Percentiles rank a stretch among this genome's conserved stretches.
phyloP scores from a whole-genome alignment of 345 rosid species.

The Salix koriyanagi region DNA sequence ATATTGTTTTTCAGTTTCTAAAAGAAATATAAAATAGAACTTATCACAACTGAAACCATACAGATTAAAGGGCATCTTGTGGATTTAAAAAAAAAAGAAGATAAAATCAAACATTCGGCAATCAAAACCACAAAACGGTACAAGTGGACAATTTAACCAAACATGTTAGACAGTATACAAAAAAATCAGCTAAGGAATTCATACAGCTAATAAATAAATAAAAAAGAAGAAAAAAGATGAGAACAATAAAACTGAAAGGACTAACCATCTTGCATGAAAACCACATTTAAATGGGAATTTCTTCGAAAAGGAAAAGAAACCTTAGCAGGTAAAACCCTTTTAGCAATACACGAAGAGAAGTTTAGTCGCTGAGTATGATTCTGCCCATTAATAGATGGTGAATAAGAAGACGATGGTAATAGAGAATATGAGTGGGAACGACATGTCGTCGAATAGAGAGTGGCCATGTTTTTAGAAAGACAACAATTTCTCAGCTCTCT shows the following conservation, averaged over 20 bases:
- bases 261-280: constrained; percentile 41
- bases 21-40: background rate
- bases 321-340: constrained; percentile 33
- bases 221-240: constrained; percentile 4
- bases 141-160: background rate
- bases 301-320: constrained; percentile 36
- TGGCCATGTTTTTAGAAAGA: constrained; percentile 36
- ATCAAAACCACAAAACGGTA: background rate
- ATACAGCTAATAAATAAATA: background rate
- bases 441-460: constrained; percentile 41
- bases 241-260: constrained; percentile 27
- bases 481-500: background rate
- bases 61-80: background rate
- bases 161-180: background rate
- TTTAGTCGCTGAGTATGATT: constrained; percentile 28
- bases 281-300: constrained; percentile 32
- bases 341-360: constrained; percentile 31
- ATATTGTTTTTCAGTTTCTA: background rate
- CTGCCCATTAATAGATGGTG: constrained; percentile 24
- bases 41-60: background rate
- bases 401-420: constrained; percentile 25
- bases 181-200: background rate
- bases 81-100: background rate
- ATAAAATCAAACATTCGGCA: background rate
- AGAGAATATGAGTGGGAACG: constrained; percentile 28